phyloP scores from a whole-genome alignment of 2,329 filamentous ascomycete genomes.

The Ophiosphaerella korrae region DNA sequence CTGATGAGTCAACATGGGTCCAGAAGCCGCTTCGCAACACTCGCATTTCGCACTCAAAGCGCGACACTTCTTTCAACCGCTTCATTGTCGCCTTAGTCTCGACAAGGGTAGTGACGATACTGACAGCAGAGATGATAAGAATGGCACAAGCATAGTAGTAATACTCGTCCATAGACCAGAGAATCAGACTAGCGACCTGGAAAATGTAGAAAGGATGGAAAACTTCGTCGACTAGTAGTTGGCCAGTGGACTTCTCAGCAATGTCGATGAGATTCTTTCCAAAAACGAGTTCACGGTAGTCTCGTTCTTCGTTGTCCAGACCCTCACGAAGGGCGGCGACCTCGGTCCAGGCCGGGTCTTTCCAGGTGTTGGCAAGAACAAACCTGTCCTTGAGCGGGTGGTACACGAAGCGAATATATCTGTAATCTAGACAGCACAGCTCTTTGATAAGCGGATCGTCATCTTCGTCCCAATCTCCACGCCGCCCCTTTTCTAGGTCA shows the following conservation, averaged over 20 bases:
- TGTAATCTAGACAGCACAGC: slow-evolving; percentile 83
- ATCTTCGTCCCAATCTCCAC: slow-evolving; percentile 72
- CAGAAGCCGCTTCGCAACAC: slow-evolving; percentile 95
- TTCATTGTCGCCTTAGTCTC: slow-evolving; percentile 94
- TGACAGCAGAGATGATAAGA: slow-evolving; percentile 90
- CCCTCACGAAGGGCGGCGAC: slow-evolving; percentile 75
- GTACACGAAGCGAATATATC: slow-evolving; percentile 91
- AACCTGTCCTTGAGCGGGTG: slow-evolving; percentile 91
- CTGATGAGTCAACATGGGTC: slow-evolving; percentile 83
- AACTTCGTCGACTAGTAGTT: slow-evolving; percentile 89
- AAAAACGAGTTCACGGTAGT: slow-evolving; percentile 82
- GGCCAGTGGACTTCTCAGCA: slow-evolving; percentile 80
- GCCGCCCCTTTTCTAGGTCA: slow-evolving; percentile 65
- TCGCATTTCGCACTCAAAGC: slow-evolving; percentile 92
- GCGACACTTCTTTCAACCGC: slow-evolving; percentile 86
- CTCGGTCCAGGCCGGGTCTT: slow-evolving; percentile 86
- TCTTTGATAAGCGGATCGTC: slow-evolving; percentile 76
- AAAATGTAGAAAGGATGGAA: slow-evolving; percentile 99
- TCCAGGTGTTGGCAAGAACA: slow-evolving; percentile 85
- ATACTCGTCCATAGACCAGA: slow-evolving; percentile 96
- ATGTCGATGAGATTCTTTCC: slow-evolving; percentile 91
- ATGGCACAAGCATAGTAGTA: slow-evolving; percentile 98
- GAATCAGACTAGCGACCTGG: slow-evolving; percentile 87
- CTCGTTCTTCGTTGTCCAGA: slow-evolving; percentile 86
- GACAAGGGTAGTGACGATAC: slow-evolving; percentile 84